A percentile compares a stretch with the other conserved stretches of the same genome.
phyloP scores from a whole-genome alignment of 345 rosid species.

The Euphorbia peplus region DNA sequence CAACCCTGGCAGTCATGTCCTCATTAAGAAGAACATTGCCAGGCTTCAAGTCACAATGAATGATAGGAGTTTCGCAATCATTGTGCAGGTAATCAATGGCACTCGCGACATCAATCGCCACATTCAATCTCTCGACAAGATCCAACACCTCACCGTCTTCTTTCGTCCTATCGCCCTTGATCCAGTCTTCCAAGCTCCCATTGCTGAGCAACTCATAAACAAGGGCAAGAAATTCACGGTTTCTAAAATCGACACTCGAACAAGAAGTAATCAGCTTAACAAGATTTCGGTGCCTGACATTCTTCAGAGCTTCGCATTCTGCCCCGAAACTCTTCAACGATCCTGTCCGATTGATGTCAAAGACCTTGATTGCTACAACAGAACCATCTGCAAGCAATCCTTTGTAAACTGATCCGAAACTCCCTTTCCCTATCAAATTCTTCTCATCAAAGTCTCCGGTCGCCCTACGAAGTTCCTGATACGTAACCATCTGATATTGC shows the following conservation, averaged over 20 bases:
- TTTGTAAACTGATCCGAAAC: constrained; percentile 37
- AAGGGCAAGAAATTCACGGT: constrained; percentile 48
- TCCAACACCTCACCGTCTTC: constrained; percentile 33
- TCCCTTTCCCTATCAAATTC: constrained; percentile 46
- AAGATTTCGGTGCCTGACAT: constrained; percentile 49
- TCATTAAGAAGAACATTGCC: constrained; percentile 37
- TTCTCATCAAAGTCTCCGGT: constrained; percentile 32
- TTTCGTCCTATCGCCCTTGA: constrained; percentile 30
- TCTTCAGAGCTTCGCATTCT: constrained; percentile 48
- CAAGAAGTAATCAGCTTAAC: constrained; percentile 52
- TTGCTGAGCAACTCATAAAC: constrained; percentile 46
- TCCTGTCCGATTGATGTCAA: constrained; percentile 32
- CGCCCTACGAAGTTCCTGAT: constrained; percentile 42
- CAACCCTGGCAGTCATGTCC: constrained; percentile 52
- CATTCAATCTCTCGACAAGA: constrained; percentile 41
- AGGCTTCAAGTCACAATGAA: constrained; percentile 57
- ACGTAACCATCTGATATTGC: constrained; percentile 37
- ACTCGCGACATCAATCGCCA: constrained; percentile 42
- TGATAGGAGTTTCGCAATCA: constrained; percentile 42
- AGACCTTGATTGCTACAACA: constrained; percentile 41
- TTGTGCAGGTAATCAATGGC: constrained; percentile 53
- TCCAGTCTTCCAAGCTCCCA: constrained; percentile 52
- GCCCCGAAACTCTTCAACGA: constrained; percentile 43
- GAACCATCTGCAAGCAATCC: constrained; percentile 30
- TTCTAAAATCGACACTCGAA: constrained; percentile 40